Evolutionary conservation across 2,329 filamentous ascomycete species (phyloP), one percentile per base, ranked within the genome.

Genomic region (Fusarium mangiferae): DNA sequence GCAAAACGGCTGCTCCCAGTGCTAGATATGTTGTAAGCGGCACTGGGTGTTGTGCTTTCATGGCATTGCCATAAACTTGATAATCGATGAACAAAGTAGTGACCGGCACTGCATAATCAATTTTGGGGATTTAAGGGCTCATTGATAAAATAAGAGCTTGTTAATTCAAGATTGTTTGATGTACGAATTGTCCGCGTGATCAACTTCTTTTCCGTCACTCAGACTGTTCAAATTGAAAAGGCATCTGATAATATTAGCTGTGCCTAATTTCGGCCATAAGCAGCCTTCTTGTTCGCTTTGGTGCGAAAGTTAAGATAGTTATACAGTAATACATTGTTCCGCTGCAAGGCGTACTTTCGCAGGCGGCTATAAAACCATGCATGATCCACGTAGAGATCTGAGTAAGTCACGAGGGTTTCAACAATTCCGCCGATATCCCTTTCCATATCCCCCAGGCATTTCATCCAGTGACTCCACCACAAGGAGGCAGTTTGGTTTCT

Each of bases 241-340:
- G 24, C 55, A 18, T 56, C 46, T 66, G 30, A 48, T 48, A 61
- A 58, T 68, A 39, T 72, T 18, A 48, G 49, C 62, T 72, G 35
- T 44, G 57, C 54, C 56, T 39, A 42, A 41, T 72, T 38, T 52
- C 24, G 70, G 65, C 66, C 30, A 45, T 39, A n/a, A 63, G 33
- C 55, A 68, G 56, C 66, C 61, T 54, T 58, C n/a, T 66, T 55
- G 36, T 68, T 55, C 22, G 67, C 61, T 58, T 73, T 41, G 35
- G 35, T 67, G 41, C 49, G 65, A 69, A 48, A 63, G 66, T 58
- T 68, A 65, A 70, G 61, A 54, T 77, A 73, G 64, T 80, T 60
- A 70, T 81, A 81, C 78, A 81, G 70, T 79, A 75, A 69, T 80
- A 80, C 78, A 81, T 78, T 54, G 73, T 61, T 64, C 66, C 70